Base-by-base conservation (phyloP, 129 eudicot genomes). In the Ambrosia artemisiifolia region DNA sequence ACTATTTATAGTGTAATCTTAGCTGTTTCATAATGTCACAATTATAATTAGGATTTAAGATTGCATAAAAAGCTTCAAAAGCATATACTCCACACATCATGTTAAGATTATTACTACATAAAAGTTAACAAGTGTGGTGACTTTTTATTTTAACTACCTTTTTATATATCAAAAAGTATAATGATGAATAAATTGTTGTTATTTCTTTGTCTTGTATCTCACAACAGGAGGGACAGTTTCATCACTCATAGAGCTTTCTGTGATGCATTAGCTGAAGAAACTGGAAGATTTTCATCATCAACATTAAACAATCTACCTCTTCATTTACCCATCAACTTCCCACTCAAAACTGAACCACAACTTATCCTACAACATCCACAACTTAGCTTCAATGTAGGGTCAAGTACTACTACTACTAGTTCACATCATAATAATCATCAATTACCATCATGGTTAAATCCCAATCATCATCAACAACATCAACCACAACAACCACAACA, bases 211-310 rank as follows among this genome's bases (percentile, higher is more conserved):
- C 69, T 70, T 71, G 0, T 69, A 2, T 17, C 28, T 69, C 12
- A 65, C 60, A 61, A 68, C 88, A 88, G 95, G 95, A 72, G 91
- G 79, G 95, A 88, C 80, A 88, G 95, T 66, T 88, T 88, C 84
- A 85, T 88, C 62, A 88, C 95, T 32, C 95, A 88, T 62, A 83
- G 95, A 78, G 94, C 94, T 11, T 88, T 88, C 56, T 88, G 94
- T 72, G 94, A 88, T 73, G 90, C 87, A 57, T 80, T 88, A 63
- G 85, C 95, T 69, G 88, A 83, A 83, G 95, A 88, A 71, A 83
- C 83, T 67, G 78, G 86, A 69, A 83, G 86, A 50, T 76, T 83
- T 50, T 62, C 78, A 50, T 68, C 83, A 42, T 65, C 67, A 24
- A 17, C 42, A 34, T 57, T 80, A 72, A 70, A 46, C 72, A 68